Evolutionary conservation across 768 basidiomycete species (phyloP), one percentile per base, ranked within the genome.

Genomic region (Phanerochaete carnosa): DNA sequence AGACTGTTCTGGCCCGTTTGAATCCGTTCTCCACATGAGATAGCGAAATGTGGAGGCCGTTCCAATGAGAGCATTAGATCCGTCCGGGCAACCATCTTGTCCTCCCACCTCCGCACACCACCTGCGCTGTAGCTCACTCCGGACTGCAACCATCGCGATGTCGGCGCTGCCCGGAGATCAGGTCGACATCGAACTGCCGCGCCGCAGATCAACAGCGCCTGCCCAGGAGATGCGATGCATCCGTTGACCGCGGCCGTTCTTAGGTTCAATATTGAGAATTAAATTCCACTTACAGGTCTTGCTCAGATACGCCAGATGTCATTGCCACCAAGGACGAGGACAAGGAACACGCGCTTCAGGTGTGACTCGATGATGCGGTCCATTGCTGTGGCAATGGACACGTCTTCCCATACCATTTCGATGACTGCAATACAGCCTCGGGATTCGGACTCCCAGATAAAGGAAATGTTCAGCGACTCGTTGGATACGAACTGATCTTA

Each of bases 271-370:
- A 19, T 12, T 4, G 39, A 43, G 39, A 43, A 43, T 9, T 8
- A 43, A 19, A 7, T 4, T 12, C 39, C 39, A 43, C 4, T 19
- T 43, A 43, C 39, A 43, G 39, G 39, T 43, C 4, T 19, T 43
- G 39, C 16, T 25, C 47, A 25, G 54, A 55, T 55, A 35, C 22
- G 54, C 54, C 33, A n/a, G 43, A 15, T 15, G 15, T 25, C 54
- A 55, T 55, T 39, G 54, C 54, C 54, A 25, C 54, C 54, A 43
- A 55, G 37, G n/a, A 55, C 23, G n/a, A 52, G 23, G n/a, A 23
- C 25, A 43, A 15, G 54, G n/a, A 37, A 43, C 35, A 16, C 39
- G 35, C 39, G 54, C 22, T 25, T 55, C 33, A 6, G 19, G 52
- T 32, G 30, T 54, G 52, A 54, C 52, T 54, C 52, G 49, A 7